phyloP scores from a whole-genome alignment of 164 flowering plant genomes.

The Magnolia changhungtana region DNA sequence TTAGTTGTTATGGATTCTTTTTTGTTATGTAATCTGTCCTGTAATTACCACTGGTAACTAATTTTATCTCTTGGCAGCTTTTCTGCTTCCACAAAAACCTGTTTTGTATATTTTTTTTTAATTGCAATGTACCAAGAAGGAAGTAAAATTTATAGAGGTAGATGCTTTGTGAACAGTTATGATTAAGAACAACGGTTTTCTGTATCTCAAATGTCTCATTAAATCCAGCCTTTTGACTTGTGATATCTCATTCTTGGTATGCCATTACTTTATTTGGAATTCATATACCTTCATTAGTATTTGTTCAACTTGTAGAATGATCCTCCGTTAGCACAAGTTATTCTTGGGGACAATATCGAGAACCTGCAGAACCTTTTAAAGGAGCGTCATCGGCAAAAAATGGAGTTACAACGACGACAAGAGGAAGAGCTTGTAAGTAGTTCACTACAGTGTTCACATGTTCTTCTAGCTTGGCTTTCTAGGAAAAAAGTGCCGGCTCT shows the following conservation, averaged over 20 bases:
- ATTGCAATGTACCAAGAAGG: no score
- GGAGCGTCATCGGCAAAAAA: constrained; percentile 59
- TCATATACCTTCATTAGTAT: not conserved
- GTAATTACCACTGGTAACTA: no score
- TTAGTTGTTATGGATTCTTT: no score
- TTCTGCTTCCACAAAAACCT: no score
- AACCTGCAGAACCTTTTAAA: constrained; percentile 64
- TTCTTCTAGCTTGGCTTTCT: not conserved
- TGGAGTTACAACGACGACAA: constrained; percentile 59
- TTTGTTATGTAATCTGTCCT: no score
- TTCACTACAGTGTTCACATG: constrained; percentile 3
- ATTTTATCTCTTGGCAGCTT: no score
- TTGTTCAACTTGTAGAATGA: constrained; percentile 48
- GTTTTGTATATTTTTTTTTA: no score
- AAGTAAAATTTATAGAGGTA: no score
- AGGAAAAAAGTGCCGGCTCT: not conserved
- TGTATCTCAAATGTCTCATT: no score
- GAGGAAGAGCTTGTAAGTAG: constrained; percentile 80
- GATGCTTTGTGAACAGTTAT: no score
- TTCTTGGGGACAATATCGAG: constrained; percentile 82
- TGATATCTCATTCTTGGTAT: not conserved
- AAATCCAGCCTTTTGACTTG: not conserved
- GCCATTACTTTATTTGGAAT: not conserved
- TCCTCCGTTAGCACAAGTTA: constrained; percentile 86
- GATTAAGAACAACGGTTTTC: no score